Evolutionary conservation across 2,329 filamentous ascomycete genomes (phyloP).

Genomic region (Alternaria triticimaculans): DNA sequence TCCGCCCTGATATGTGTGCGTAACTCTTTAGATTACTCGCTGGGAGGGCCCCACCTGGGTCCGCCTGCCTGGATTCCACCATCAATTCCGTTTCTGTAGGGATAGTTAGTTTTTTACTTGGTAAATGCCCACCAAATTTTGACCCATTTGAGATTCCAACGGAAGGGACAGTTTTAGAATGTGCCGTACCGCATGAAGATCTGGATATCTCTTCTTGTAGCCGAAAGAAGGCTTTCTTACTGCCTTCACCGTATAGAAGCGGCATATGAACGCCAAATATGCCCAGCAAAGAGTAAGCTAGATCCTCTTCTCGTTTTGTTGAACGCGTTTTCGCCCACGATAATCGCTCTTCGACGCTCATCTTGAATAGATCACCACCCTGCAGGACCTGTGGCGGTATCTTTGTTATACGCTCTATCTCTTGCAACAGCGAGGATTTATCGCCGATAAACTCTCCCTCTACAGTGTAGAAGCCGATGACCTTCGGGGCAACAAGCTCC

Average conservation of each 20-base stretch:
- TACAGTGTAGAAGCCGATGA: accelerated
- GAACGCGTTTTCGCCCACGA: neutral
- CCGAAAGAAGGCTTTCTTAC: neutral
- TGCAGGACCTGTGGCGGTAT: neutral
- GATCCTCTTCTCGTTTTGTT: neutral
- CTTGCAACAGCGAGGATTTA: neutral
- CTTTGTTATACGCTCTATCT: neutral
- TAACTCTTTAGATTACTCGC: neutral
- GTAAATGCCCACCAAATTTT: too few relatives aligned
- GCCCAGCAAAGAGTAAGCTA: neutral
- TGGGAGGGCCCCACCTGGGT: neutral
- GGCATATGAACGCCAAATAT: neutral
- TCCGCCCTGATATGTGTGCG: neutral
- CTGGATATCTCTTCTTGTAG: neutral
- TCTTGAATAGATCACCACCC: neutral
- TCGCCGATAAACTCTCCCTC: neutral
- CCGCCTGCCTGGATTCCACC: neutral
- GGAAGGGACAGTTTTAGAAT: too few relatives aligned
- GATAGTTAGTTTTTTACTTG: too few relatives aligned
- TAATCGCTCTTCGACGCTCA: neutral
- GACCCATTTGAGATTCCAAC: too few relatives aligned
- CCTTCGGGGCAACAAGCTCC: neutral
- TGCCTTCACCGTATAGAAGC: neutral
- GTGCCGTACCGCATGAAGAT: neutral
- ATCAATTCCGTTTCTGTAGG: too few relatives aligned